Evolutionary conservation across 2,329 filamentous ascomycete genomes (phyloP).

Genomic region (Aspergillus sp.): DNA sequence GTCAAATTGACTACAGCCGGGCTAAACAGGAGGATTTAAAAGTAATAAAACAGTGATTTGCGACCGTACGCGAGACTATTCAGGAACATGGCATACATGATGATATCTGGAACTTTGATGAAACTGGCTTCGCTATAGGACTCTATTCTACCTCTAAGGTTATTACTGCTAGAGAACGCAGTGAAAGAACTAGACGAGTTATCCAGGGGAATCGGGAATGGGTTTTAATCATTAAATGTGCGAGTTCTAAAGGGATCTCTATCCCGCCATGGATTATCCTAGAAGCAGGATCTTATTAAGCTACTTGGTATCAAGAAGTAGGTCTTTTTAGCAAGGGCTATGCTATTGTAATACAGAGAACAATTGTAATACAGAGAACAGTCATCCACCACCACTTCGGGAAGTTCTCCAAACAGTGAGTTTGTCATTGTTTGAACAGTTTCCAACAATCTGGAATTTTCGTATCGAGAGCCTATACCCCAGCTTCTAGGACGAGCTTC

Average conservation of each 20-base stretch:
- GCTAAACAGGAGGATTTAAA: not conserved
- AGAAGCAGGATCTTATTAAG: conserved; percentile 2
- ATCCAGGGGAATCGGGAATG: conserved; percentile 11
- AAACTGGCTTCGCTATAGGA: conserved; percentile 15
- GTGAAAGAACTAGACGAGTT: conserved; percentile 3
- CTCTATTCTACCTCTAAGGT: conserved; percentile 6
- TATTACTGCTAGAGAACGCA: conserved; percentile 8
- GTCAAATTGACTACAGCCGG: not conserved
- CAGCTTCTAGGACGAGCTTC: too few species aligned
- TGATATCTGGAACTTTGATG: conserved; percentile 15
- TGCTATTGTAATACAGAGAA: not conserved
- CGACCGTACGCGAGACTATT: not conserved
- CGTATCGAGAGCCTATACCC: too few species aligned
- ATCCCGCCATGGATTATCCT: conserved; percentile 8
- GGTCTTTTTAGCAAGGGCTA: not conserved
- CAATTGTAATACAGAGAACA: not conserved
- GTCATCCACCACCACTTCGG: not conserved
- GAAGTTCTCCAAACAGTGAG: too few species aligned
- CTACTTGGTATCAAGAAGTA: conserved; percentile 5
- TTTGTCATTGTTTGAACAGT: not conserved
- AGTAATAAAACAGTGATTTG: not conserved
- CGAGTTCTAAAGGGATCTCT: conserved; percentile 1
- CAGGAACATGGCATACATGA: not conserved
- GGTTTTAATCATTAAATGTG: conserved; percentile 6
- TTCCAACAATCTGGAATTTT: not conserved